These are phyloP conservation scores for Pistacia atlantica DNA, from an alignment of 345 rosid species.

Conservation along the genomic window DNA sequence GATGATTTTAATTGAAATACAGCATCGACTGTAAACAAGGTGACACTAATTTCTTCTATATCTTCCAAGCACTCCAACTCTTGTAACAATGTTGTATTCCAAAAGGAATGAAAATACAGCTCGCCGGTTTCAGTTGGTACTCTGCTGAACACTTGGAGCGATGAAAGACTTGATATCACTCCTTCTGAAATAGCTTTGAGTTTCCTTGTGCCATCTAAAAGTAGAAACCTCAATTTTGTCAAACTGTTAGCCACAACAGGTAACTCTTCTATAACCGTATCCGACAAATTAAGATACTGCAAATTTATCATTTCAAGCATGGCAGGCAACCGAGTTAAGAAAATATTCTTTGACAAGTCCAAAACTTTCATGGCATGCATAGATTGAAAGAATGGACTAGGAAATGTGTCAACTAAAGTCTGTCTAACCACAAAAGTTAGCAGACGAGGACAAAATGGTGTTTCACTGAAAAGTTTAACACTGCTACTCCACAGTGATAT, in stretches of 20 bases:
- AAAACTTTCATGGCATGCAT: neutral
- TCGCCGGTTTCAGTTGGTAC: neutral
- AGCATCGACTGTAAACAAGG: neutral
- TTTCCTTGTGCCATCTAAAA: neutral
- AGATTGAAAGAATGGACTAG: neutral
- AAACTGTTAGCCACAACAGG: neutral
- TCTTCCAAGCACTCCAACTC: neutral
- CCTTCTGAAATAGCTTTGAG: neutral
- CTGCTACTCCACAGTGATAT: conserved; percentile 8
- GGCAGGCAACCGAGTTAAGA: neutral
- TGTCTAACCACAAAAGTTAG: neutral
- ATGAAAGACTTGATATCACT: conserved; percentile 12
- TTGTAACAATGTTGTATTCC: neutral
- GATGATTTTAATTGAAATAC: neutral
- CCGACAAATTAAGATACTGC: conserved; percentile 20
- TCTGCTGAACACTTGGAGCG: conserved; percentile 13
- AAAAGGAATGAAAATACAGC: neutral
- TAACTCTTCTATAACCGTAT: neutral
- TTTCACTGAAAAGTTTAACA: neutral
- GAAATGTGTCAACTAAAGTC: neutral
- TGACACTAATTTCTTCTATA: conserved; percentile 4
- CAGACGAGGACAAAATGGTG: conserved; percentile 3
- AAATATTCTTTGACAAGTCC: neutral
- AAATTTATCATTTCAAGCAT: conserved; percentile 7
- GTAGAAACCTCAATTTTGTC: conserved; percentile 1